A percentile compares a stretch with the other conserved stretches of the same genome.
Evolutionary conservation across 2,329 filamentous ascomycete species (phyloP).

Genomic region (Diplocarpon rosae): DNA sequence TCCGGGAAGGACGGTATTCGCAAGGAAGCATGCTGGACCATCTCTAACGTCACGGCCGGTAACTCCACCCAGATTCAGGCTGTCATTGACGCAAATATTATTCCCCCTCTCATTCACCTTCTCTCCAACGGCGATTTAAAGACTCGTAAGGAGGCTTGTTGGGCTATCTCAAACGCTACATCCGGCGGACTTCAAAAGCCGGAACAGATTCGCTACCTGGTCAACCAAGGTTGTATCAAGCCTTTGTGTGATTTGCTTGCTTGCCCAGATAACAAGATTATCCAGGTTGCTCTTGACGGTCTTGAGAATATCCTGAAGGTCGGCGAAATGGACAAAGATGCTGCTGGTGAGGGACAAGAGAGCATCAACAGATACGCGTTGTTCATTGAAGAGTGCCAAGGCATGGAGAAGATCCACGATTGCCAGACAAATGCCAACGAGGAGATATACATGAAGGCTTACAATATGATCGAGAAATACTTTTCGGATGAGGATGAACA

Average conservation of each 20-base stretch:
- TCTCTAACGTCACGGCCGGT: slow-evolving; percentile 96
- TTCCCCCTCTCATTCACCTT: slow-evolving; percentile 90
- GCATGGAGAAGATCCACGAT: slow-evolving; percentile 99
- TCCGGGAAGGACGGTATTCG: slow-evolving; percentile 98
- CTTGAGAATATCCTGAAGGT: slow-evolving; percentile 99
- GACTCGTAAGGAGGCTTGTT: slow-evolving; percentile 98
- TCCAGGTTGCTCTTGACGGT: slow-evolving; percentile 93
- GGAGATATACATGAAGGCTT: slow-evolving; percentile 99
- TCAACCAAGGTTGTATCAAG: slow-evolving; percentile 90
- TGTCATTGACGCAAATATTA: slow-evolving; percentile 93
- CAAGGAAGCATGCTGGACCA: slow-evolving; percentile 99
- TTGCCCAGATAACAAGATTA: slow-evolving; percentile 99
- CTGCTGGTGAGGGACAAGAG: slow-evolving; percentile 61
- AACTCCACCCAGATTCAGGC: slow-evolving; percentile 97
- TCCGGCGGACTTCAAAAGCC: slow-evolving; percentile 97
- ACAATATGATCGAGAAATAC: slow-evolving; percentile 99
- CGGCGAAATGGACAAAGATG: slow-evolving; percentile 95
- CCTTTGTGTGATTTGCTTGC: slow-evolving; percentile 88
- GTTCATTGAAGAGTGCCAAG: slow-evolving; percentile 96
- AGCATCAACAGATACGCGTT: slow-evolving; percentile 93
- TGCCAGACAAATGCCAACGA: slow-evolving; percentile 99
- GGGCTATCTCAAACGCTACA: slow-evolving; percentile 98
- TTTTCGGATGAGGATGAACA: slow-evolving; percentile 95
- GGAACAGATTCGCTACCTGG: slow-evolving; percentile 93
- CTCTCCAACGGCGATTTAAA: slow-evolving; percentile 96